Conservation (phyloP, 148 eudicot species). For the Mesembryanthemum crystallinum region DNA sequence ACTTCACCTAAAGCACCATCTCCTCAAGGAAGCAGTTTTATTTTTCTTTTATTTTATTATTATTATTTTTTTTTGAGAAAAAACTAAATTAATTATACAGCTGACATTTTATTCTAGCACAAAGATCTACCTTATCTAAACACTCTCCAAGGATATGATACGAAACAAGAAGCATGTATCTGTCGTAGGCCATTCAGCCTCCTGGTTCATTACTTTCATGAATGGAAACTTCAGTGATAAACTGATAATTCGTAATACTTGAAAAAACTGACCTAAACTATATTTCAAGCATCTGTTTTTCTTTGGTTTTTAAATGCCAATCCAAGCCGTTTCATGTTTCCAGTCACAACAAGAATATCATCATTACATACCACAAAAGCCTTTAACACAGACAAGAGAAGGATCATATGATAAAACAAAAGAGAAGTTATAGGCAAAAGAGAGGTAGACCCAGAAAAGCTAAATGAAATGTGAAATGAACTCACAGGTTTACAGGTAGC, state of each 20-base stretch:
- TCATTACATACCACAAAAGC: neutral
- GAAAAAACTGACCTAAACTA: neutral
- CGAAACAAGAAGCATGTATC: neutral
- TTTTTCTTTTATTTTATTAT: no score
- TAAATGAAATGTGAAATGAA: conserved; percentile 20
- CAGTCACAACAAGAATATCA: neutral
- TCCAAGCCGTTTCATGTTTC: neutral
- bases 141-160: neutral
- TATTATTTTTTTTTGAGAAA: no score
- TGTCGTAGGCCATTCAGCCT: neutral
- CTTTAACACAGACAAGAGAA: neutral
- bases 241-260: no score
- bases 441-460: neutral
- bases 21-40: no score
- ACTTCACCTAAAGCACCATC: no score
- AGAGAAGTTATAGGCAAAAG: neutral
- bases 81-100: neutral
- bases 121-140: neutral
- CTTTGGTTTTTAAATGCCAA: neutral
- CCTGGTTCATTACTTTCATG: neutral
- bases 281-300: neutral
- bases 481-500: conserved; percentile 62
- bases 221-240: neutral
- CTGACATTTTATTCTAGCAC: neutral
- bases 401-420: neutral